These are phyloP conservation scores for Pachyrhizus erosus DNA, from an alignment of 306 rosid species.

Conservation along the genomic window DNA sequence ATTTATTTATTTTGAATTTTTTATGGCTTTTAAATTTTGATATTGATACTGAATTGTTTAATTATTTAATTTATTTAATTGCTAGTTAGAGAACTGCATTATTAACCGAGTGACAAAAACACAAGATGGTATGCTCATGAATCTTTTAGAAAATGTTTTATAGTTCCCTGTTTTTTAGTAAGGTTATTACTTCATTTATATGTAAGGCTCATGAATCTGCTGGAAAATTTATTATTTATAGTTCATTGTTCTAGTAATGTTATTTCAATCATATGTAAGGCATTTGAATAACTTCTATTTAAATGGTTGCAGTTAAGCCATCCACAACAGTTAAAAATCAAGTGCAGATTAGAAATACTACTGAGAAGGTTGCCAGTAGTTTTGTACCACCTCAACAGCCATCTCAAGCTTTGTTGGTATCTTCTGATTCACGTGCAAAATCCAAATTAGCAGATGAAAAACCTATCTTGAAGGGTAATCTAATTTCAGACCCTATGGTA, in stretches of 20 bases:
- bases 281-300: constrained; percentile 27
- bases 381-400: constrained; percentile 47
- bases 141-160: constrained; percentile 13
- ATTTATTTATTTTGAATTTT: neutral
- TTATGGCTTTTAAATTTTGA: constrained; percentile 3
- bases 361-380: constrained; percentile 45
- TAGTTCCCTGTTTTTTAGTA: neutral
- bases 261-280: constrained; percentile 4
- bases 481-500: constrained; percentile 47
- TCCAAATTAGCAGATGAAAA: constrained; percentile 52
- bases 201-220: neutral
- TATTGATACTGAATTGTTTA: neutral
- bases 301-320: neutral
- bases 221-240: neutral
- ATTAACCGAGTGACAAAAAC: neutral
- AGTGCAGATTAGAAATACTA: constrained; percentile 43
- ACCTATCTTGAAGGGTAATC: constrained; percentile 48
- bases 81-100: constrained; percentile 7
- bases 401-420: constrained; percentile 45
- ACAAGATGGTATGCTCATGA: neutral
- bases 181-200: neutral
- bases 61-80: neutral
- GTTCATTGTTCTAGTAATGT: neutral
- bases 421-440: constrained; percentile 52
- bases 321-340: constrained; percentile 41